phyloP scores from a whole-genome alignment of 306 rosid species.

The Dalbergia oliveri region DNA sequence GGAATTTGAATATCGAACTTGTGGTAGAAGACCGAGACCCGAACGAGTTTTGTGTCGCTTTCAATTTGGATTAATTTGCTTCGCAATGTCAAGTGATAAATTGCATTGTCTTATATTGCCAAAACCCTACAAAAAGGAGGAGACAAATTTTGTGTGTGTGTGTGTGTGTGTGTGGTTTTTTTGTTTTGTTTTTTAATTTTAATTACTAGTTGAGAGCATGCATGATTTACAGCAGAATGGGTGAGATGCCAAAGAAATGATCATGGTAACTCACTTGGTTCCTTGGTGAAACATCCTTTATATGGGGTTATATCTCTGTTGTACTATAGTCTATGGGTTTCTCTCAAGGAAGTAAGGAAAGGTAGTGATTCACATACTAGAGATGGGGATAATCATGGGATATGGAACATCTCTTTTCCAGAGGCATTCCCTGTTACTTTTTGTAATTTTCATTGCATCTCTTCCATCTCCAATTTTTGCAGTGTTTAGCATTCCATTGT shows the following conservation, averaged over 20 bases:
- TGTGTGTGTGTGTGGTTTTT: background rate
- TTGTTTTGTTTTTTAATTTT: background rate
- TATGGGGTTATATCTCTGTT: background rate
- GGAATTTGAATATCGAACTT: constrained; percentile 27
- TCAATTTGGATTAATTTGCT: background rate
- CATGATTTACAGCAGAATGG: background rate
- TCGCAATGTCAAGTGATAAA: background rate
- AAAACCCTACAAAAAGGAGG: background rate
- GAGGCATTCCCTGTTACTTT: too few relatives aligned
- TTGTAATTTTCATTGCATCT: background rate
- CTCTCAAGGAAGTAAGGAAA: background rate
- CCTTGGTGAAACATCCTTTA: background rate
- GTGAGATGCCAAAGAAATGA: background rate
- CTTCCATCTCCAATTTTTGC: background rate
- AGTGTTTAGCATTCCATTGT: background rate
- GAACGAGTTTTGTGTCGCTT: constrained; percentile 17
- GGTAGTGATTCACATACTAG: background rate
- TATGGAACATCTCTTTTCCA: too few relatives aligned
- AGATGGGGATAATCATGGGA: background rate
- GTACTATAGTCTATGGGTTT: background rate
- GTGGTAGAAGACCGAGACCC: background rate
- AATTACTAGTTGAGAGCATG: constrained; percentile 6
- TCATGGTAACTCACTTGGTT: background rate
- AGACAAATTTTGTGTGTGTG: background rate
- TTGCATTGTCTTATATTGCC: constrained; percentile 18